Base-by-base conservation (phyloP, 2,329 filamentous ascomycete genomes). In the Fonsecaea pedrosoi region DNA sequence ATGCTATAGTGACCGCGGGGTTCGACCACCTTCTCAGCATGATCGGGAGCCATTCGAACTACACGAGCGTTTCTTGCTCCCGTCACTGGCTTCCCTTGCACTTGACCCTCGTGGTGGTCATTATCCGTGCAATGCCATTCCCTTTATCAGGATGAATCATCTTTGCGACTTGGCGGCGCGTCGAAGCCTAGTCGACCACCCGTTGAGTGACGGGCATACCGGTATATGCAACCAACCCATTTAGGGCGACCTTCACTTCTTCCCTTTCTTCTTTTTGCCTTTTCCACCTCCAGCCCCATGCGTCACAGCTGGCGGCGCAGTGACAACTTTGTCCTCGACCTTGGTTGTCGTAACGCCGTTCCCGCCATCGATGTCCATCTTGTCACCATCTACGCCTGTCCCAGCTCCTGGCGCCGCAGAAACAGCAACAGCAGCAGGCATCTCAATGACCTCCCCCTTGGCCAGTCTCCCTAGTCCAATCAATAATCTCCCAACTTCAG, bases 401-500 rank as follows among this genome's bases (percentile, higher is more conserved):
- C 66, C 72, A 34, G 66, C 72, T 30, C 70, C 70, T 48, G 71
- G 61, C 74, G 79, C 82, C 25, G 25, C 25, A 54, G 72, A 74
- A n/a, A 66, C 71, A 12, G 67, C 75, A 30, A 72, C 70, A 32
- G 76, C 74, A 3, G 25, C 2, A 71, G 72, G 66, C 60, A 75
- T 75, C 21, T 68, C 78, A 83, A 91, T 89, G 65, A 84, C 86
- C 80, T 87, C 87, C 5, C 83, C 80, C 62, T 88, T 85, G n/a
- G 90, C 92, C 72, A 97, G 79, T 65, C 87, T 85, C 0, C 92
- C 93, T 69, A 99, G 79, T 53, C 89, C 87, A 60, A 88, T 87
- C 65, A 99, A 87, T 74, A 99, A 81, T 34, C 95, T 85, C 30
- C 90, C 90, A 9, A 99, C 93, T 80, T 98, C 94, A 21, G 92